Evolutionary conservation across 331 rosid genomes (phyloP), one percentile per base, ranked within the genome.

Genomic region (Arachis monticola): DNA sequence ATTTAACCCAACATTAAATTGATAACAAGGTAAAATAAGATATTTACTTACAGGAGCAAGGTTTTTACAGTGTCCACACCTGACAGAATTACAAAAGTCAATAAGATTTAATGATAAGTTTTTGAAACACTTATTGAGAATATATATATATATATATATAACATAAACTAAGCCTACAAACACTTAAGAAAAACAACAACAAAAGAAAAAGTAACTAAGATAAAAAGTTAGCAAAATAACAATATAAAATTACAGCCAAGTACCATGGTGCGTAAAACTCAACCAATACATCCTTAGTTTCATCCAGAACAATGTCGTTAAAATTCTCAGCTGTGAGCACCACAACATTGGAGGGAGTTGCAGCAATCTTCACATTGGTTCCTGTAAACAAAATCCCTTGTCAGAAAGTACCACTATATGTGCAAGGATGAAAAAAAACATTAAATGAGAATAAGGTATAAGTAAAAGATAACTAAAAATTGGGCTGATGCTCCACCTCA

Each of bases 251-350:
- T 30, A 32, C 50, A 48, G 12, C 61, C 32, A 31, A 81, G 83
- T 87, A 95, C 99, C 99, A 95, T 51, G 99, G 99, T 69, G 97
- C 99, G 84, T 95, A 95, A 83, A 92, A 95, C 91, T 95, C 97
- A 74, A 95, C 97, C 87, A 95, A 76, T 50, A 87, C 93, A 81
- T 95, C 99, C 70, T 90, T 95, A 81, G 83, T 89, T 79, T 83
- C 85, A 60, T 95, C 96, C 85, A 88, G 71, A 78, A 88, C 93
- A 73, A 92, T 62, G 75, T 92, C 96, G 64, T 87, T 78, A 74
- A 95, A 95, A 60, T 81, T 92, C 67, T 89, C 95, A 51, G 84
- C 42, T 4, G 93, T 71, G 44, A 89, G 96, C 70, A 90, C 91
- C 68, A 85, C 88, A 32, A 95, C 97, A 59, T 56, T 77, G 78